Conservation (phyloP, 805 yeast genomes). For the Clavispora carvajalis region DNA sequence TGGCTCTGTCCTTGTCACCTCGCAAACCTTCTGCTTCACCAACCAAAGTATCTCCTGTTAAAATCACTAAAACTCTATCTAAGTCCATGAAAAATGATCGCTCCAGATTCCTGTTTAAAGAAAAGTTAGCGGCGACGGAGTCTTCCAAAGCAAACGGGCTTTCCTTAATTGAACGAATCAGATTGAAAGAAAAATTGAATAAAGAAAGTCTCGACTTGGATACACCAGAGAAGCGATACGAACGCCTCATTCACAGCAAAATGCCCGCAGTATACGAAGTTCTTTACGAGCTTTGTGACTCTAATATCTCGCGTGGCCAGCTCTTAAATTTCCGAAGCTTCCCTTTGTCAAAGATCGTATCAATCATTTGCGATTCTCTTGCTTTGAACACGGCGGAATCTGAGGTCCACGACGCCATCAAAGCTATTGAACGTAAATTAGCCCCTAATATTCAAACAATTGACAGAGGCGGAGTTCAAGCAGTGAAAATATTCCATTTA, state of each 20-base stretch:
- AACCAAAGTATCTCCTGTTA: slow-evolving; percentile 4
- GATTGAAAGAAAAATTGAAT: slow-evolving; percentile 26
- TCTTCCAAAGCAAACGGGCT: slow-evolving; percentile 18
- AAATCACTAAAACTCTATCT: slow-evolving; percentile 6
- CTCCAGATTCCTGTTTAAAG: slow-evolving; percentile 32
- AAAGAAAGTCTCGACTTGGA: slow-evolving; percentile 5
- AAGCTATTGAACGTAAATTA: slow-evolving; percentile 17
- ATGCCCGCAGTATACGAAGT: slow-evolving; percentile 29
- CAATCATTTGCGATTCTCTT: slow-evolving; percentile 30
- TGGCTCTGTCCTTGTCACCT: not conserved
- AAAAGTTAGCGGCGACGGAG: slow-evolving; percentile 8
- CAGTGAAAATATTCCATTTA: slow-evolving; percentile 21
- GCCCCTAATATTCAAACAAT: slow-evolving; percentile 17
- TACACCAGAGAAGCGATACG: slow-evolving; percentile 19
- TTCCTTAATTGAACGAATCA: slow-evolving; percentile 36
- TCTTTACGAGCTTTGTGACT: slow-evolving; percentile 22
- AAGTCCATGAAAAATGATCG: slow-evolving; percentile 27
- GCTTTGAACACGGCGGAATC: slow-evolving; percentile 23
- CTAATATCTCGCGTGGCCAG: not conserved
- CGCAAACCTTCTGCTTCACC: slow-evolving; percentile 5
- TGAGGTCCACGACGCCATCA: slow-evolving; percentile 27
- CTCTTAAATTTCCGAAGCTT: slow-evolving; percentile 11
- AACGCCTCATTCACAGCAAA: slow-evolving; percentile 23
- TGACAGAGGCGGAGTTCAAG: slow-evolving; percentile 20
- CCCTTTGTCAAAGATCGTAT: slow-evolving; percentile 21